A percentile compares a stretch with the other conserved stretches of the same genome.
These are phyloP conservation scores for Yarrowia galli DNA, from an alignment of 1,139 yeast genomes.

Conservation along the genomic window DNA sequence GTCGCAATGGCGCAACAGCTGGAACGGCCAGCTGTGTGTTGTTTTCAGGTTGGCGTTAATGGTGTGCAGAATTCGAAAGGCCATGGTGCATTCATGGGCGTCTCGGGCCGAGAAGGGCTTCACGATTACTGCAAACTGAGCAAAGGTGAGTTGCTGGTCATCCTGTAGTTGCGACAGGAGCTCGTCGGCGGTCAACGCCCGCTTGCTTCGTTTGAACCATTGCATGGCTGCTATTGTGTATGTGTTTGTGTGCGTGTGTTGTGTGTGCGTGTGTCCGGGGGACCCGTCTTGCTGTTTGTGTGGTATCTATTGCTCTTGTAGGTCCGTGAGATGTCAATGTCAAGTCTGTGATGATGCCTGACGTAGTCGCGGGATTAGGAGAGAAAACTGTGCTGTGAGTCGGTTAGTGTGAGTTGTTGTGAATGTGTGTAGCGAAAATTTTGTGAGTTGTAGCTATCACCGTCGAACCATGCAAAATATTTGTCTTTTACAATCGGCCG, in stretches of 20 bases:
- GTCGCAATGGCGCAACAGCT: slow-evolving; percentile 35
- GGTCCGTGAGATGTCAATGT: background rate
- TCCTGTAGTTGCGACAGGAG: slow-evolving; percentile 37
- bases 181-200: slow-evolving; percentile 29
- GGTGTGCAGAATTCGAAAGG: slow-evolving; percentile 36
- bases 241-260: slow-evolving; percentile 1
- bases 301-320: slow-evolving; percentile 6
- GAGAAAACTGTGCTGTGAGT: background rate
- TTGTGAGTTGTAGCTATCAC: background rate
- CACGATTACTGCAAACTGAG: slow-evolving; percentile 36
- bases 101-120: slow-evolving; percentile 36
- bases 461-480: slow-evolving; percentile 23
- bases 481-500: slow-evolving; percentile 6
- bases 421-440: background rate
- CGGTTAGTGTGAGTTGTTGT: slow-evolving; percentile 5
- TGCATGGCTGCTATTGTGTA: slow-evolving; percentile 9
- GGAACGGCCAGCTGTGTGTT: slow-evolving; percentile 38
- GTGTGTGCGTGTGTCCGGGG: background rate
- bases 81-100: slow-evolving; percentile 38
- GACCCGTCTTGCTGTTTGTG: background rate
- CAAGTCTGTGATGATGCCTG: background rate
- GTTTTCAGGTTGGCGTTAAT: slow-evolving; percentile 35
- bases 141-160: slow-evolving; percentile 37
- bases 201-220: slow-evolving; percentile 34
- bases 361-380: background rate